Evolutionary conservation across 2,329 filamentous ascomycete species (phyloP).

Genomic region (Plenodomus tracheiphilus): DNA sequence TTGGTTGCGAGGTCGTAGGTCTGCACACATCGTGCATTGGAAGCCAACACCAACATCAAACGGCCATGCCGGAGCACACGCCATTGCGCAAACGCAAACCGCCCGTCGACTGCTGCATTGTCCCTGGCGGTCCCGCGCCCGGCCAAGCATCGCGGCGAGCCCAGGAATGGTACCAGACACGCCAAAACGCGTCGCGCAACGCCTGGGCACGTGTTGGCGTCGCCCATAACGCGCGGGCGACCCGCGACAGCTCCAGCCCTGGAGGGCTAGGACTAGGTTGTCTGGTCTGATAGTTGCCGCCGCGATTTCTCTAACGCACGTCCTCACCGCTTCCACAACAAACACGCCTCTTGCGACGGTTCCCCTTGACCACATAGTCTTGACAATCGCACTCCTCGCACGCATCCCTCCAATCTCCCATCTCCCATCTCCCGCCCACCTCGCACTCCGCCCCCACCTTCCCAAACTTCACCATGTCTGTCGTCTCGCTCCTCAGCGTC

Average conservation of each 20-base stretch:
- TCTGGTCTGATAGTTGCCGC: slow-evolving; percentile 21
- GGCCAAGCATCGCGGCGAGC: neutral
- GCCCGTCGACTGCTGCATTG: too few species aligned
- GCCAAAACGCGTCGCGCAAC: slow-evolving; percentile 18
- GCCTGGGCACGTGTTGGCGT: slow-evolving; percentile 18
- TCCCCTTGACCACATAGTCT: neutral
- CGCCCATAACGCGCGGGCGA: neutral
- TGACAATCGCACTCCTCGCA: neutral
- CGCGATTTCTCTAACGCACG: slow-evolving; percentile 24
- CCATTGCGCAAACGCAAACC: too few species aligned
- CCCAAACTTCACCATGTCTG: slow-evolving; percentile 70
- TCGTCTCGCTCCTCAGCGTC: slow-evolving; percentile 93
- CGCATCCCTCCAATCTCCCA: neutral
- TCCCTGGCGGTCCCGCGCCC: too few species aligned
- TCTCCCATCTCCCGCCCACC: neutral
- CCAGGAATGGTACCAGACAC: neutral
- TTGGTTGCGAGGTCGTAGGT: too few species aligned
- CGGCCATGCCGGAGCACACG: too few species aligned
- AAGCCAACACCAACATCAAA: too few species aligned
- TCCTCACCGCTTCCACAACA: slow-evolving; percentile 26
- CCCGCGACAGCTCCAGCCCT: slow-evolving; percentile 5
- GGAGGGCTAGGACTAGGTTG: slow-evolving; percentile 4
- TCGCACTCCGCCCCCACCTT: neutral
- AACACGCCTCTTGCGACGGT: slow-evolving; percentile 16
- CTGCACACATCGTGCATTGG: too few species aligned